Conservation (phyloP, 768 basidiomycete species). For the Dioszegia hungarica region DNA sequence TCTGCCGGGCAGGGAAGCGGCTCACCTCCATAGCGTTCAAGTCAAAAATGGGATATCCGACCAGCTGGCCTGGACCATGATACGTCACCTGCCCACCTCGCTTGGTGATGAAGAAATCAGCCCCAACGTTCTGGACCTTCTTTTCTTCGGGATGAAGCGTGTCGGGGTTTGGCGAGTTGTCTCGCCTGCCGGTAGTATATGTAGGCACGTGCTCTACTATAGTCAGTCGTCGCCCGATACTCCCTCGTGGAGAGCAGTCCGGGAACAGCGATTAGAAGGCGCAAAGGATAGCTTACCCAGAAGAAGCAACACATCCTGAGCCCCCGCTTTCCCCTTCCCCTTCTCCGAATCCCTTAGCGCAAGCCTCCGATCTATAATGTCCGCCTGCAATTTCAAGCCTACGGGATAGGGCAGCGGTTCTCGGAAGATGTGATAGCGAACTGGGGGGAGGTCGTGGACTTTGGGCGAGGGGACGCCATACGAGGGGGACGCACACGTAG, state of each 20-base stretch:
- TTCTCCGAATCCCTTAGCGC: constrained; percentile 12
- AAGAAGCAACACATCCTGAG: constrained; percentile 44
- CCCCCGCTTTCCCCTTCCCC: constrained; percentile 14
- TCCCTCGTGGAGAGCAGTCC: no score
- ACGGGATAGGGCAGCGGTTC: constrained; percentile 69
- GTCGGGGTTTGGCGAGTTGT: constrained; percentile 51
- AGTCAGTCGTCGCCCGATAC: neutral
- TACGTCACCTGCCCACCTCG: constrained; percentile 93
- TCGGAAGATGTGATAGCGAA: constrained; percentile 65
- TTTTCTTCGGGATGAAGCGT: constrained; percentile 59
- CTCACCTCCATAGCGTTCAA: constrained; percentile 71
- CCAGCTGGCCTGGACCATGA: constrained; percentile 95
- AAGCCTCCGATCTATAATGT: constrained; percentile 37
- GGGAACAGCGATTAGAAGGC: no score
- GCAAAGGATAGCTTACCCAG: constrained; percentile 39
- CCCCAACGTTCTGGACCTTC: constrained; percentile 70
- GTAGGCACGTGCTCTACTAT: constrained; percentile 76
- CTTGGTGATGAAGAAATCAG: constrained; percentile 74
- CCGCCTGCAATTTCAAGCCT: constrained; percentile 49
- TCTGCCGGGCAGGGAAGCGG: constrained; percentile 9
- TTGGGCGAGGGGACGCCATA: neutral
- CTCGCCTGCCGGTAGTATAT: constrained; percentile 89
- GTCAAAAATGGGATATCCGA: constrained; percentile 91
- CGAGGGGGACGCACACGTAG: no score
- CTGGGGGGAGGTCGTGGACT: constrained; percentile 14